Conservation (phyloP, 2,329 filamentous ascomycete genomes). For the Knufia petricola region DNA sequence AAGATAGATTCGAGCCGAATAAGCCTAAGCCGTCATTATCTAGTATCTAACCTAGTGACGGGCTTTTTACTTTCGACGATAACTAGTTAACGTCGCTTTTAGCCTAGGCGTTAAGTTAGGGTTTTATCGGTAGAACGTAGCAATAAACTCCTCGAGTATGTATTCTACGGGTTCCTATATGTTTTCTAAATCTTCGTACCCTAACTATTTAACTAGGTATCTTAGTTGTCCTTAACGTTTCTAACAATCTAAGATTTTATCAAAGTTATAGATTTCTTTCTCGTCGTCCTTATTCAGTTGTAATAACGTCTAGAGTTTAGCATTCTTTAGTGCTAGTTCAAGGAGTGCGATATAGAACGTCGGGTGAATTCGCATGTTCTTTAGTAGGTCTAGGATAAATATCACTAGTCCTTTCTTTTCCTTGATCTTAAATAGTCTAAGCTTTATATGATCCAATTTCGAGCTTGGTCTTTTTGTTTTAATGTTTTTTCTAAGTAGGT, state of each 20-base stretch:
- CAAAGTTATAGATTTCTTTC: conserved; percentile 5
- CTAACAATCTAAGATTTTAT: conserved; percentile 2
- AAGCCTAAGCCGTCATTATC: neutral
- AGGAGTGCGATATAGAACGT: conserved; percentile 12
- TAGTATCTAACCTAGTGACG: neutral
- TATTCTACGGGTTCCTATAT: conserved; percentile 9
- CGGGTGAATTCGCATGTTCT: conserved; percentile 8
- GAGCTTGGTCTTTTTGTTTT: conserved; percentile 12
- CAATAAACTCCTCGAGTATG: neutral
- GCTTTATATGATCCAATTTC: conserved; percentile 12
- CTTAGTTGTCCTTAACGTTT: neutral
- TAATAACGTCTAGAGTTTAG: conserved; percentile 3
- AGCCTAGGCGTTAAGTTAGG: neutral
- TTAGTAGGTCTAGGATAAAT: conserved; percentile 10
- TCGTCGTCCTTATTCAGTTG: neutral
- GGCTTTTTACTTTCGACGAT: neutral
- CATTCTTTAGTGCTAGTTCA: conserved; percentile 2
- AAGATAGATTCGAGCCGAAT: neutral
- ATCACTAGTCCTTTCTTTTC: conserved; percentile 9
- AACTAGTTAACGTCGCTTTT: neutral
- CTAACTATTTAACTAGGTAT: conserved; percentile 14
- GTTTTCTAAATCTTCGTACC: conserved; percentile 8
- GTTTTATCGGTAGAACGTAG: neutral
- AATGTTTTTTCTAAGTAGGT: conserved; percentile 13
- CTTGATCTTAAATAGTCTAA: conserved; percentile 11